Percentiles rank a stretch among this genome's conserved stretches.
phyloP scores from a whole-genome alignment of 192 early-diverging fungal genomes.

The Coemansia furcata region DNA sequence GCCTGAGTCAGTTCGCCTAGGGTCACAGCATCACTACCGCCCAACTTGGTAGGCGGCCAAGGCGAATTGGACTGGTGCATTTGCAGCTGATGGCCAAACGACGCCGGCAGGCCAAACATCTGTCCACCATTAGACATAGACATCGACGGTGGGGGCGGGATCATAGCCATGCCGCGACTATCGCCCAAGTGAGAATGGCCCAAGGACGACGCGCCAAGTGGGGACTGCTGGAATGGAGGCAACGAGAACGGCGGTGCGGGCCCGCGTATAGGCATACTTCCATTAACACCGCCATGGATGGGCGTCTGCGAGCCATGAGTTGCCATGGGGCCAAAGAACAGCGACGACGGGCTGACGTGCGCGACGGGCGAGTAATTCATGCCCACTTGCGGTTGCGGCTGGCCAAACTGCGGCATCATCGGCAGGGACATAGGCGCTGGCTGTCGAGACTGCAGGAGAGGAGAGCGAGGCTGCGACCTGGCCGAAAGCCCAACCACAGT shows the following conservation, averaged over 20 bases:
- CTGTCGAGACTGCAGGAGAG: slow-evolving; percentile 25
- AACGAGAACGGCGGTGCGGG: slow-evolving; percentile 15
- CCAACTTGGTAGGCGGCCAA: slow-evolving; percentile 27
- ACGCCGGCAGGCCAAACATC: not conserved
- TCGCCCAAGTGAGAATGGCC: slow-evolving; percentile 2
- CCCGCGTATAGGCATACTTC: slow-evolving; percentile 2
- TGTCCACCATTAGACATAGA: not conserved
- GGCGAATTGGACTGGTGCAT: not conserved
- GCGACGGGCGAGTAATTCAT: slow-evolving; percentile 12
- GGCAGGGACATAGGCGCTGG: not conserved
- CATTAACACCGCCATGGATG: not conserved
- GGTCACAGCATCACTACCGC: not conserved
- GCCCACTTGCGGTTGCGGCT: slow-evolving; percentile 10
- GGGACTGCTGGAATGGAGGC: slow-evolving; percentile 20
- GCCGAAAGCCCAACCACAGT: slow-evolving; percentile 1
- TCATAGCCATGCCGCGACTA: not conserved
- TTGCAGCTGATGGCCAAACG: not conserved
- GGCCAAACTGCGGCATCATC: slow-evolving; percentile 18
- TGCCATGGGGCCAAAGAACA: slow-evolving; percentile 11
- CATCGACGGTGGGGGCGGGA: not conserved
- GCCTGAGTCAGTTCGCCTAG: not conserved
- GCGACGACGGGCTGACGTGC: slow-evolving; percentile 15
- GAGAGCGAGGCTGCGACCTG: slow-evolving; percentile 19
- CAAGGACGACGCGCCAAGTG: slow-evolving; percentile 10
- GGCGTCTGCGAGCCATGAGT: not conserved